Percentiles rank a stretch among this genome's conserved stretches.
Evolutionary conservation across 805 yeast species (phyloP).

Genomic region (Candida railenensis): DNA sequence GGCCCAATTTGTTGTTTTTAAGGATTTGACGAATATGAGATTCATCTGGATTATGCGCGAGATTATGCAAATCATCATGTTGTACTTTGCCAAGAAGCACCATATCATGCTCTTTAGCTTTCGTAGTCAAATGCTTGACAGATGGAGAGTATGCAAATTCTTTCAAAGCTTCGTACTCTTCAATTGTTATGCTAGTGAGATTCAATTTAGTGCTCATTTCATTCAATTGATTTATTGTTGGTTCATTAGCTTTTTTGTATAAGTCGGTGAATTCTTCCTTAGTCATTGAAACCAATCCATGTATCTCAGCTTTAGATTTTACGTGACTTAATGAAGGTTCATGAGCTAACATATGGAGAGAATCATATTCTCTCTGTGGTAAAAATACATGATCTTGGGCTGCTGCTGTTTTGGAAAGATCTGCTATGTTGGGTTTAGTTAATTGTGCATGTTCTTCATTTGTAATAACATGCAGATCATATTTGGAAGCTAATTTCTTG

Average conservation of each 20-base stretch:
- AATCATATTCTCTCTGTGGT: slow-evolving; percentile 6
- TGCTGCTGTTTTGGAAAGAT: slow-evolving; percentile 9
- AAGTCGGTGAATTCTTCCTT: slow-evolving; percentile 33
- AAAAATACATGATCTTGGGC: slow-evolving; percentile 10
- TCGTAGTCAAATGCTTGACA: slow-evolving; percentile 19
- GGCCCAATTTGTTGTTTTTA: neutral
- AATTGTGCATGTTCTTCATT: slow-evolving; percentile 8
- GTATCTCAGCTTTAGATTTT: slow-evolving; percentile 33
- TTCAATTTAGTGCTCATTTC: slow-evolving; percentile 5
- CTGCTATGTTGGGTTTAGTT: slow-evolving; percentile 11
- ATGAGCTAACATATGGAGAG: slow-evolving; percentile 19
- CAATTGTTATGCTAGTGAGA: slow-evolving; percentile 5
- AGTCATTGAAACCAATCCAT: slow-evolving; percentile 29
- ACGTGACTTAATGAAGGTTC: slow-evolving; percentile 34
- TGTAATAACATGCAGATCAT: slow-evolving; percentile 6
- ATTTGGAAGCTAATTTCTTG: slow-evolving; percentile 9
- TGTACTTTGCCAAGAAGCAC: slow-evolving; percentile 17
- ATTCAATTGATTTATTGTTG: slow-evolving; percentile 21
- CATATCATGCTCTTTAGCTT: slow-evolving; percentile 19
- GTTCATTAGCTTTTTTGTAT: slow-evolving; percentile 26
- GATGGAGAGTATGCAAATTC: slow-evolving; percentile 18
- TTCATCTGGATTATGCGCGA: slow-evolving; percentile 7
- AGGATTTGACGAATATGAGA: slow-evolving; percentile 5
- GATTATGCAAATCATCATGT: slow-evolving; percentile 6
- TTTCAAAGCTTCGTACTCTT: slow-evolving; percentile 14